Conservation (phyloP, 495 filamentous ascomycete species). For the Achaetomiella virescens region DNA sequence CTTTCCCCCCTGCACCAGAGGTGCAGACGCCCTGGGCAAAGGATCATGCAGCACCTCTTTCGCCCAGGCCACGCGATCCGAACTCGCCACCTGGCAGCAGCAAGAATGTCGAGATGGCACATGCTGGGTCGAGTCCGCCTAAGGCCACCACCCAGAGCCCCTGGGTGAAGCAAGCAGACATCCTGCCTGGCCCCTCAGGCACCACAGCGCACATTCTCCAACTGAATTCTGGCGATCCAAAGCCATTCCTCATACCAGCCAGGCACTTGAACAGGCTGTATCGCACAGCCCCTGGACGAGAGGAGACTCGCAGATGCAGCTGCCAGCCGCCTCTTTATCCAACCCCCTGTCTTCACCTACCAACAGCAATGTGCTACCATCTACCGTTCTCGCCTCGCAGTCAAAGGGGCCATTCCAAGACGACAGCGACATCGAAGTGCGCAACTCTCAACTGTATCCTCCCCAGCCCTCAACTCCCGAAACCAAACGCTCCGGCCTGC, state of each 20-base stretch:
- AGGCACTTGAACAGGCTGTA: not conserved
- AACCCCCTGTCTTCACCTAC: slow-evolving; percentile 18
- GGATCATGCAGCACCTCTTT: slow-evolving; percentile 6
- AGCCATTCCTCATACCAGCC: not conserved
- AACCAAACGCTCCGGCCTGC: slow-evolving; percentile 20
- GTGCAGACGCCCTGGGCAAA: slow-evolving; percentile 23
- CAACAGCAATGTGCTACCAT: slow-evolving; percentile 10
- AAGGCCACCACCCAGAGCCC: slow-evolving; percentile 3
- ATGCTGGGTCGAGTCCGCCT: not conserved
- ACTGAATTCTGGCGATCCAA: not conserved
- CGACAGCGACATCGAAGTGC: slow-evolving; percentile 11
- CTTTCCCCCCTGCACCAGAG: not conserved
- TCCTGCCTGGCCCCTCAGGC: not conserved
- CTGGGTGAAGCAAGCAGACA: slow-evolving; percentile 1
- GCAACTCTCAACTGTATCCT: not conserved
- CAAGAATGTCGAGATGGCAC: not conserved
- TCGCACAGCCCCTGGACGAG: slow-evolving; percentile 16
- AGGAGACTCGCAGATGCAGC: slow-evolving; percentile 12
- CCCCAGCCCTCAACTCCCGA: slow-evolving; percentile 24
- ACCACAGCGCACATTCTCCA: not conserved
- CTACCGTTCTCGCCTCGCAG: not conserved
- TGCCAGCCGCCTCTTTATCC: slow-evolving; percentile 4
- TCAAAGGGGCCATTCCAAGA: not conserved
- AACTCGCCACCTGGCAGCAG: not conserved
- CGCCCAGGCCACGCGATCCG: not conserved